Evolutionary conservation across 768 basidiomycete genomes (phyloP), one percentile per base, ranked within the genome.

Genomic region (Panellus pusillus): DNA sequence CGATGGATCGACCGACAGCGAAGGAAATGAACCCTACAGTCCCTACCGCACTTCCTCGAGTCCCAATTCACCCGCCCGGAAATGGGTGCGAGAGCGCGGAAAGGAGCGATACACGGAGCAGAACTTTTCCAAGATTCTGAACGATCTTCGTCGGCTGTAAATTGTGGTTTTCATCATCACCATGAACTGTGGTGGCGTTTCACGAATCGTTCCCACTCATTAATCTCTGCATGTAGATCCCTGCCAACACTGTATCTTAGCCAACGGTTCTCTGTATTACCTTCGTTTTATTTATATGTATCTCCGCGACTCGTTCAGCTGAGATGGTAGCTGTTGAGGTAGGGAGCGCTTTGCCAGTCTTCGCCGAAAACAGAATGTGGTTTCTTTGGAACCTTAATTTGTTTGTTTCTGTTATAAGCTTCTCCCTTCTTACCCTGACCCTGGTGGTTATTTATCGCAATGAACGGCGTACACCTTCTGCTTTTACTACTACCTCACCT

Each of bases 81-180:
- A 61, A 44, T 56, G 54, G 59, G 35, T 61, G 5, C 51, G 59
- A 11, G 59, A 61, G 35, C 47, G 52, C 19, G 59, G 59, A 15
- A 50, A 57, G n/a, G 17, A 43, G 9, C 47, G 59, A 5, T 57
- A 44, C 51, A 61, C 59, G 0, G 59, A 61, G 29, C 44, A 50
- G n/a, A 44, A 61, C 36, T 61, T 61, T 38, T 27, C 55, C 1
- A 45, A 61, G 29, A 29, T 61, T 18, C 44, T 61, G 1, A 20
- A 37, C 4, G 59, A 61, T 47, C 43, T 61, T 28, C 55, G 59
- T n/a, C 28, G 31, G 2, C 11, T 61, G 28, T 57, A 57, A 29
- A 12, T 37, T 12, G 12, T 6, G 13, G n/a, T 40, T 40, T 40
- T 20, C 24, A 24, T 20, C 24, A 24, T 24, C 24, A 24, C 24